phyloP scores from a whole-genome alignment of 2,329 filamentous ascomycete species.

The Taxawa tesnikishii region DNA sequence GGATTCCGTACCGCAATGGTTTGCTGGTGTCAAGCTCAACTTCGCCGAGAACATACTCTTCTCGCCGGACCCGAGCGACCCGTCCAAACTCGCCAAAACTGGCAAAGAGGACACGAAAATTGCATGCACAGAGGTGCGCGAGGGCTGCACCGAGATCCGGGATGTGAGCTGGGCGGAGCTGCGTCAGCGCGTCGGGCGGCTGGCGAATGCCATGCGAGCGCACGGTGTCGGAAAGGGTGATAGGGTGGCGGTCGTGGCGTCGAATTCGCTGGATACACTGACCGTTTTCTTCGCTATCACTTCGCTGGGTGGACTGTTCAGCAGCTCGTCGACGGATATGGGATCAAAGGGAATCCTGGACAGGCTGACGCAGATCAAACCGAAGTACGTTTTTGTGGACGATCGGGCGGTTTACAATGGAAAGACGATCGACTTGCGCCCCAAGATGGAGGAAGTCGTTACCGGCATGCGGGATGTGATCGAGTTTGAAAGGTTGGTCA shows the following conservation, averaged over 20 bases:
- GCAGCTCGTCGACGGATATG: slow-evolving; percentile 70
- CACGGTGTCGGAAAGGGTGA: slow-evolving; percentile 60
- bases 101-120: slow-evolving; percentile 61
- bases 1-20: slow-evolving; percentile 64
- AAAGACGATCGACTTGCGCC: slow-evolving; percentile 56
- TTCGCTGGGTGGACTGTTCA: slow-evolving; percentile 64
- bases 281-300: slow-evolving; percentile 57
- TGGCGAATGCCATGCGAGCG: slow-evolving; percentile 55
- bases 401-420: slow-evolving; percentile 72
- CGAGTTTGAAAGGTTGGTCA: slow-evolving; percentile 52
- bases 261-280: slow-evolving; percentile 64
- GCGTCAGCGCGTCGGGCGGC: slow-evolving; percentile 41
- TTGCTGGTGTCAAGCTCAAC: slow-evolving; percentile 60
- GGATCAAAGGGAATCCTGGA: slow-evolving; percentile 67
- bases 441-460: slow-evolving; percentile 58
- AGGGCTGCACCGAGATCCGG: slow-evolving; percentile 42
- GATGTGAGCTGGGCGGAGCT: slow-evolving; percentile 58
- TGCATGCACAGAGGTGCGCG: slow-evolving; percentile 60
- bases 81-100: slow-evolving; percentile 35
- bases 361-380: slow-evolving; percentile 60
- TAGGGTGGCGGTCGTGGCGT: slow-evolving; percentile 61
- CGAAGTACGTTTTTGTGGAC: slow-evolving; percentile 73
- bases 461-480: slow-evolving; percentile 42
- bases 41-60: slow-evolving; percentile 74
- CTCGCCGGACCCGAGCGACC: slow-evolving; percentile 30